Base-by-base conservation (phyloP, 2,329 filamentous ascomycete genomes). In the Epichloe gansuensis region DNA sequence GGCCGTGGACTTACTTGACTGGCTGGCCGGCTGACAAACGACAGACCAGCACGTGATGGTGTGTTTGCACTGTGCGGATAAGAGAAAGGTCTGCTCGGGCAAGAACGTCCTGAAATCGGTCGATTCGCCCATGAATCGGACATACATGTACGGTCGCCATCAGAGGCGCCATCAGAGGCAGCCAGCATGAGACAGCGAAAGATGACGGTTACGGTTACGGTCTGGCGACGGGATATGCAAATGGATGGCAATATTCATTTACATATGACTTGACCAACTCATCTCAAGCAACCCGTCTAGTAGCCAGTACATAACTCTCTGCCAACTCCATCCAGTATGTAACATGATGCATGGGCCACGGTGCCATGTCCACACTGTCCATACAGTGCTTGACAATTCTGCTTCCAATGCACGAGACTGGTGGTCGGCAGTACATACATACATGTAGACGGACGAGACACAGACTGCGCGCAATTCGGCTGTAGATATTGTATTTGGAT, bases 31-130 rank as follows among this genome's bases (percentile, higher is more conserved):
- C 50, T 48, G 36, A 40, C 50, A 47, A 39, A 35, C 45, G 51
- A 49, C 47, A 39, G 48, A 35, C 38, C 23, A 15, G 38, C 45
- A 35, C 36, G 21, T 38, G 12, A 38, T 27, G 36, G 9, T 23
- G 36, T 25, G 21, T 12, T 44, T 40, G 41, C 50, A 54, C 53
- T 50, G 53, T 54, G 47, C 34, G 50, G 50, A 36, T 21, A 35
- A 3, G 12, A 48, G 38, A 51, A 51, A 42, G 31, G 35, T 41
- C 39, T 27, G 44, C 27, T 48, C 47, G 47, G 52, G 25, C 27
- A 44, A 44, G 39, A 39, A 53, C 13, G 34, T 47, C 36, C 43
- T 47, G 25, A 27, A 45, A 51, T 53, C 49, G 45, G 46, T 40
- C 46, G 49, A 49, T 46, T 34, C 25, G 41, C 52, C 31, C 38